A percentile compares a stretch with the other conserved stretches of the same genome.
Evolutionary conservation across 2,329 filamentous ascomycete genomes (phyloP).

Genomic region (Aspergillus luchuensis): DNA sequence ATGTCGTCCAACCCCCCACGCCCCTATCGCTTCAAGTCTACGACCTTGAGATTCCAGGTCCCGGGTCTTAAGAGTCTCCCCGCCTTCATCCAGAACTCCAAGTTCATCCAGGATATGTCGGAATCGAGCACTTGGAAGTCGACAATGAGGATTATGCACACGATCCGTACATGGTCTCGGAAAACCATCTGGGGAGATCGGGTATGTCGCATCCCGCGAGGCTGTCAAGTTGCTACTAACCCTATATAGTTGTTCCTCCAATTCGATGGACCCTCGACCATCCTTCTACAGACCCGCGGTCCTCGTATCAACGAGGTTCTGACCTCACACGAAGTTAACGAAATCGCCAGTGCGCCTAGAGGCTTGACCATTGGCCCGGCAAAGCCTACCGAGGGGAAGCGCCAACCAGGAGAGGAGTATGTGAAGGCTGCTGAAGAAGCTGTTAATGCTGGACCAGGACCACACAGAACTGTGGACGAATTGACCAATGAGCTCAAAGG

Average conservation of each 20-base stretch:
- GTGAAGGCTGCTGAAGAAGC: slow-evolving; percentile 26
- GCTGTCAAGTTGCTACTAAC: slow-evolving; percentile 1
- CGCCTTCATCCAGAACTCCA: slow-evolving; percentile 66
- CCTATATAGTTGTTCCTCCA: slow-evolving; percentile 71
- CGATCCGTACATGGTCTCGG: slow-evolving; percentile 72
- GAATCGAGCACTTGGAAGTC: slow-evolving; percentile 72
- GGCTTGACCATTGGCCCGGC: slow-evolving; percentile 67
- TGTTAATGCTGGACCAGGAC: slow-evolving; percentile 27
- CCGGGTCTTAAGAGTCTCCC: slow-evolving; percentile 65
- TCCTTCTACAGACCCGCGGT: slow-evolving; percentile 86
- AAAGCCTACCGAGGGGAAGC: slow-evolving; percentile 29
- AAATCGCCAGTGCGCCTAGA: slow-evolving; percentile 80
- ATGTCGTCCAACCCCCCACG: slow-evolving; percentile 71
- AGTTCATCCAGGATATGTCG: slow-evolving; percentile 73
- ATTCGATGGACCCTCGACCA: slow-evolving; percentile 81
- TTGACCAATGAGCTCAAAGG: slow-evolving; percentile 35
- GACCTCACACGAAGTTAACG: slow-evolving; percentile 77
- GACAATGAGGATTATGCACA: slow-evolving; percentile 65
- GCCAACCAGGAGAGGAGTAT: slow-evolving; percentile 18
- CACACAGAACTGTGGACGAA: slow-evolving; percentile 32
- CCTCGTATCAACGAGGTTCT: slow-evolving; percentile 76
- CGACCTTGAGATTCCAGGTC: slow-evolving; percentile 72
- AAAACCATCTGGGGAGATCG: slow-evolving; percentile 91
- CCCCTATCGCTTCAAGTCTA: slow-evolving; percentile 85
- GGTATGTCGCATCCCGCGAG: slow-evolving; percentile 44